Evolutionary conservation across 441 rosid genomes (phyloP).

Genomic region (Oxalis stricta): DNA sequence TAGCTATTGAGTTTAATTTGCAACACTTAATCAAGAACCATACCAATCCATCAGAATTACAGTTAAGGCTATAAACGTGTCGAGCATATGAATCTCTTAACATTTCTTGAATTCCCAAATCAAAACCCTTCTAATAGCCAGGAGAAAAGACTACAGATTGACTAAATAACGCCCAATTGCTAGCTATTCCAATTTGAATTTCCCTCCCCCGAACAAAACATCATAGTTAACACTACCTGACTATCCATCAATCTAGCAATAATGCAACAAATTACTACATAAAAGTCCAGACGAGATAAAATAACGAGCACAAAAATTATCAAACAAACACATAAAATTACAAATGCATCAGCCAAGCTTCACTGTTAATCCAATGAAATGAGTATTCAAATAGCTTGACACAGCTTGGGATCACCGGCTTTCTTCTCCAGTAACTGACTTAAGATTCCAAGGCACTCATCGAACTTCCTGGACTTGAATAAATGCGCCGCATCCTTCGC

Average conservation of each 20-base stretch:
- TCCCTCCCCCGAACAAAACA: neutral
- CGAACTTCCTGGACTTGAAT: slow-evolving; percentile 60
- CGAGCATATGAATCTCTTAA: no score
- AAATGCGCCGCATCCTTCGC: slow-evolving; percentile 59
- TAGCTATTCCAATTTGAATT: neutral
- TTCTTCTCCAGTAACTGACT: slow-evolving; percentile 55
- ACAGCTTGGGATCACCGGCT: slow-evolving; percentile 75
- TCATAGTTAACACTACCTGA: neutral
- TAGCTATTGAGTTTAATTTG: no score
- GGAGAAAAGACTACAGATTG: neutral
- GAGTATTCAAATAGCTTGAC: neutral
- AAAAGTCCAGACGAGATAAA: no score
- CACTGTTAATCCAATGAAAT: no score
- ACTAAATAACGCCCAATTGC: neutral
- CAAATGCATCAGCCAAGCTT: neutral
- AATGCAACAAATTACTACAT: no score
- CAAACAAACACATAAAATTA: neutral
- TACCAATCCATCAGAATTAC: no score
- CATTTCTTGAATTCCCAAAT: no score
- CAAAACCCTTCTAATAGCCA: no score
- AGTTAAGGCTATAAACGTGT: no score
- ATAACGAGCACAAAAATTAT: no score
- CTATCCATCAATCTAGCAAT: no score
- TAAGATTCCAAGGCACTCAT: slow-evolving; percentile 60
- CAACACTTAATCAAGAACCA: no score